Conservation (phyloP, 2,329 filamentous ascomycete genomes). For the Sclerotinia borealis region DNA sequence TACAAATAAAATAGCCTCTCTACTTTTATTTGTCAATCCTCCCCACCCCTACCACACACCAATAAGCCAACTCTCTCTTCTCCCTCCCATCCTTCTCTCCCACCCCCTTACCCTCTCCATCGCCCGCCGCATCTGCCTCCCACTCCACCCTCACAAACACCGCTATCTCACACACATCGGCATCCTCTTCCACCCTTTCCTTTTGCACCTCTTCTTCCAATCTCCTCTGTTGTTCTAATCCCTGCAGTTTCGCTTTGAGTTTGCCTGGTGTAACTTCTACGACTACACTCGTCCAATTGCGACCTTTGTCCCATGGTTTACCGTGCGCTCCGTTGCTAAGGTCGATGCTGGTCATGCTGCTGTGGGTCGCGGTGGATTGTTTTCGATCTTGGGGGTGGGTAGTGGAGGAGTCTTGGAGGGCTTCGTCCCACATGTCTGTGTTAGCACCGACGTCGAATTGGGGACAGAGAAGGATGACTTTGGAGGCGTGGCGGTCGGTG, state of each 20-base stretch:
- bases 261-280: constrained; percentile 72
- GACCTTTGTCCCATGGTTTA: constrained; percentile 90
- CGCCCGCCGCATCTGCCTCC: constrained; percentile 61
- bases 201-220: constrained; percentile 42
- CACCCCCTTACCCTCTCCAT: constrained; percentile 43
- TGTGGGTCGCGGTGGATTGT: neutral
- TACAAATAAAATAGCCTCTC: neutral
- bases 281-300: constrained; percentile 93
- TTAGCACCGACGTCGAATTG: constrained; percentile 93
- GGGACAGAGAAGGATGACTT: constrained; percentile 87
- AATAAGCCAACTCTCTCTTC: constrained; percentile 87
- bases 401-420: constrained; percentile 32
- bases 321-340: constrained; percentile 39
- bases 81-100: constrained; percentile 60
- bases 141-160: constrained; percentile 91
- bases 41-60: constrained; percentile 87
- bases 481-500: constrained; percentile 68
- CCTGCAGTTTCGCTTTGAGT: constrained; percentile 30
- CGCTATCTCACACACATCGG: constrained; percentile 67
- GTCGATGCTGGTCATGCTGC: constrained; percentile 5
- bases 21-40: constrained; percentile 48
- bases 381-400: neutral
- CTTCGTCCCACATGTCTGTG: constrained; percentile 91
- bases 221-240: constrained; percentile 41
- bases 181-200: constrained; percentile 11